Conservation (phyloP, 2,329 filamentous ascomycete species). For the Curvularia hawaiiensis region DNA sequence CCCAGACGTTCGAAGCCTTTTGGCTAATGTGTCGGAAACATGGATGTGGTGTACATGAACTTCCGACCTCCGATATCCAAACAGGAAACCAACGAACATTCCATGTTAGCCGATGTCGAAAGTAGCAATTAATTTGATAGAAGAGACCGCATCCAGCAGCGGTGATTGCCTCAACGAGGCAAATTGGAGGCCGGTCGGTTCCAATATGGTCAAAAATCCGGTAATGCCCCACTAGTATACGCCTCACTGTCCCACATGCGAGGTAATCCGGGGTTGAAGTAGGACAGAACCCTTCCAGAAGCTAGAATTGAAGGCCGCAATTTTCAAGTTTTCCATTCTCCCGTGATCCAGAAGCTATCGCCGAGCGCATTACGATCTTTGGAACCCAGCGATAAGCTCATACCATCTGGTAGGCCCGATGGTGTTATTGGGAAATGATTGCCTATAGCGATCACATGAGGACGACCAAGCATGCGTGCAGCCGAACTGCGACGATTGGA, state of each 20-base stretch:
- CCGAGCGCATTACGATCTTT: neutral
- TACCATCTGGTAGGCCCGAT: conserved; percentile 1
- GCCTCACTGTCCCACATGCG: conserved; percentile 36
- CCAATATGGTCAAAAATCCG: conserved; percentile 14
- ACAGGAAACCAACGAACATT: conserved; percentile 3
- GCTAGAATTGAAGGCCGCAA: conserved; percentile 4
- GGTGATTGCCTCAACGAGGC: conserved; percentile 6
- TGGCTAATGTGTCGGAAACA: neutral
- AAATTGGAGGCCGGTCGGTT: conserved; percentile 14
- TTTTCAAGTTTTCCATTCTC: neutral
- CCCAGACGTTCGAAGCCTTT: neutral
- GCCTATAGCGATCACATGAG: neutral
- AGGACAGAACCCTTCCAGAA: conserved; percentile 18
- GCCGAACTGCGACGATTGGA: conserved; percentile 10
- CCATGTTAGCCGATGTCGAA: conserved; percentile 5
- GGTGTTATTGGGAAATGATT: neutral
- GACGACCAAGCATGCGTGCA: neutral
- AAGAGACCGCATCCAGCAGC: conserved; percentile 2
- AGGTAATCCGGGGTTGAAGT: conserved; percentile 18
- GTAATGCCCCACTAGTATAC: conserved; percentile 34
- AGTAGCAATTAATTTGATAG: conserved; percentile 17
- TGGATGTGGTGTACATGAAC: neutral
- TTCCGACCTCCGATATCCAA: conserved; percentile 2
- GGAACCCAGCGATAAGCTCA: conserved; percentile 4
- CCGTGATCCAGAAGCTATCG: neutral